A percentile compares a stretch with the other conserved stretches of the same genome.
These are phyloP conservation scores for Juglanconis juglandina DNA, from an alignment of 2,329 filamentous ascomycete genomes.

Conservation along the genomic window DNA sequence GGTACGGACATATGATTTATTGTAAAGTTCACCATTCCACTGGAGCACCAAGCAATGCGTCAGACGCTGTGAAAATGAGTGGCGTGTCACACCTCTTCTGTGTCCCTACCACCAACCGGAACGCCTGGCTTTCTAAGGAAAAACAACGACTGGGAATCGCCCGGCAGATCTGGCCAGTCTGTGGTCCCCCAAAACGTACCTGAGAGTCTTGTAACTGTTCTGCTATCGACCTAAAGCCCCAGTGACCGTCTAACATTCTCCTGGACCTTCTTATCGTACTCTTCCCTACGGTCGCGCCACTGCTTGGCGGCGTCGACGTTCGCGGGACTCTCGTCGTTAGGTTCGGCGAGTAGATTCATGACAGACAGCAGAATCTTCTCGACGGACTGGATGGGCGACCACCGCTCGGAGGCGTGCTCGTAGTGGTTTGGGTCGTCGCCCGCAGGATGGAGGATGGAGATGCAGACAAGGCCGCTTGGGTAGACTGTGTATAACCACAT, in stretches of 20 bases:
- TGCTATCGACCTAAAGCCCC: slow-evolving; percentile 53
- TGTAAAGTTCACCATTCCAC: no score
- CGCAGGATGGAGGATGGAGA: slow-evolving; percentile 94
- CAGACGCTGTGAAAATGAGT: no score
- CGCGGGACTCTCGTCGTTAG: slow-evolving; percentile 93
- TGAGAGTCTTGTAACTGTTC: no score
- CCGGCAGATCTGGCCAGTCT: no score
- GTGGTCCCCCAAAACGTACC: no score
- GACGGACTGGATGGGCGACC: slow-evolving; percentile 94
- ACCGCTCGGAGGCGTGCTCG: slow-evolving; percentile 91
- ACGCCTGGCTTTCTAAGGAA: no score
- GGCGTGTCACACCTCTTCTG: no score
- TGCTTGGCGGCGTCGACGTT: slow-evolving; percentile 96
- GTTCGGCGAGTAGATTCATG: slow-evolving; percentile 97
- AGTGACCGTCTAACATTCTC: slow-evolving; percentile 77
- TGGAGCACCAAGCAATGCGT: no score
- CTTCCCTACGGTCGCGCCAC: slow-evolving; percentile 80
- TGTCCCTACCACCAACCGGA: no score
- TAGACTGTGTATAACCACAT: slow-evolving; percentile 62
- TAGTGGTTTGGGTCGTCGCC: slow-evolving; percentile 98
- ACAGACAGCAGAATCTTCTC: slow-evolving; percentile 97
- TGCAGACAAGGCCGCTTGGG: slow-evolving; percentile 86
- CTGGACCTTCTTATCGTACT: slow-evolving; percentile 84
- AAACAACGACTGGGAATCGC: no score
- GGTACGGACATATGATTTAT: no score